Evolutionary conservation across 2,329 filamentous ascomycete species (phyloP), one percentile per base, ranked within the genome.

Genomic region (Fusarium dimerum): DNA sequence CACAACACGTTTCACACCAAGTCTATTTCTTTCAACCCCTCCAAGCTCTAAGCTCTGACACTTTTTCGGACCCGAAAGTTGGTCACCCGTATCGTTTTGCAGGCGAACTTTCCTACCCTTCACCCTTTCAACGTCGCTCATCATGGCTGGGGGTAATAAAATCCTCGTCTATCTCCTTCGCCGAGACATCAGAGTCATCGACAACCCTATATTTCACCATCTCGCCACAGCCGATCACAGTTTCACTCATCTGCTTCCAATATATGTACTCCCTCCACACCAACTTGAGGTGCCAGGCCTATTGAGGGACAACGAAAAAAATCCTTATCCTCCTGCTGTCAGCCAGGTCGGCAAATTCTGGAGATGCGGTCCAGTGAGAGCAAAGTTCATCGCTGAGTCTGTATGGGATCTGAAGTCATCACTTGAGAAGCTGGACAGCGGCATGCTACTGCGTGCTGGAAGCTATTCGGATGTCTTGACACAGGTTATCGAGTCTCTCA

Each of bases 241-340:
- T 5, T 85, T 80, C 63, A 89, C 86, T 1, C 87, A 92, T 66
- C 68, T 92, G 2, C 75, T 93, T 1, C 89, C 89, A 8, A 71
- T 91, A 40, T 90, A 86, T 65, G 74, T 90, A 17, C 84, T 92
- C 47, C 77, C 84, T 0, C 81, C 87, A 3, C 78, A 88, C 47
- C 88, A 93, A 61, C 74, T 92, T 18, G 89, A 93, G 66, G 76
- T 89, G 1, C 88, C 86, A 0, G 90, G 90, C 2, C 89, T 93
- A 62, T 71, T 92, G n/a, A 71, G 73, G 13, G 67, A 78, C 43
- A 73, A 76, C 11, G 62, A 71, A 45, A 71, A 75, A 45, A 88
- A 80, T 7, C 89, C 89, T 0, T 92, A 88, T 56, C 85, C 85
- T 0, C 82, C 85, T 63, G 87, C 89, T 4, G 78, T 81, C 51